Conservation (phyloP, 345 rosid species). For the Dipteronia sinensis region DNA sequence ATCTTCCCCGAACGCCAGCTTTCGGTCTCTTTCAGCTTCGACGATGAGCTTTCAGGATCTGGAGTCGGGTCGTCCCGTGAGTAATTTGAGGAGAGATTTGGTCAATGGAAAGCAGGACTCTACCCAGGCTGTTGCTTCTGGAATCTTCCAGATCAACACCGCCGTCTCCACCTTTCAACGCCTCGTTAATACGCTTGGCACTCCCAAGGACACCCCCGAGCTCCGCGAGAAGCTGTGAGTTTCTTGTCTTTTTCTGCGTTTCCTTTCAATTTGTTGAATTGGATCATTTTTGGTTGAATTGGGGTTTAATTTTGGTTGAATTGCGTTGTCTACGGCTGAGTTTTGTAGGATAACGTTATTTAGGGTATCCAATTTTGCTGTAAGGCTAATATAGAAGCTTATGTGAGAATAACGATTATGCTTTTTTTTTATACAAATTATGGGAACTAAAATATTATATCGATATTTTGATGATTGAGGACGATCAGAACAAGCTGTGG, state of each 20-base stretch:
- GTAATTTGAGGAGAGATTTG: conserved; percentile 46
- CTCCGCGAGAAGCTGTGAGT: conserved; percentile 96
- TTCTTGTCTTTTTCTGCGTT: background rate
- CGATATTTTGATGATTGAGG: background rate
- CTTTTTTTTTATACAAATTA: background rate
- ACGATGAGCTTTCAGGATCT: conserved; percentile 96
- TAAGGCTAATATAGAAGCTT: background rate
- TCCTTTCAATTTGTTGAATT: background rate
- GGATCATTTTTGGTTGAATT: background rate
- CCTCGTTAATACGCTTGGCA: conserved; percentile 93
- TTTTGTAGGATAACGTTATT: background rate
- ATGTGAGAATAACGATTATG: background rate
- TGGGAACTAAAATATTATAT: background rate
- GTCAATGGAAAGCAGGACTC: conserved; percentile 68
- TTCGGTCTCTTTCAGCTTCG: background rate
- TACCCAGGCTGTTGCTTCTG: conserved; percentile 91
- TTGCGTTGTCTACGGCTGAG: background rate
- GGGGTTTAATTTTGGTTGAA: background rate
- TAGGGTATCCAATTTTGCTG: background rate
- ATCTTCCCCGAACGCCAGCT: background rate
- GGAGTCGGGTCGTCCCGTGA: conserved; percentile 65
- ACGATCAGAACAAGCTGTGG: background rate
- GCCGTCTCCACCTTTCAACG: conserved; percentile 92
- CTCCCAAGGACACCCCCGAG: conserved; percentile 93
- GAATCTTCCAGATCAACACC: conserved; percentile 98